These are phyloP conservation scores for Akanthomyces uredinophilus DNA, from an alignment of 2,329 filamentous ascomycete genomes.

Conservation along the genomic window DNA sequence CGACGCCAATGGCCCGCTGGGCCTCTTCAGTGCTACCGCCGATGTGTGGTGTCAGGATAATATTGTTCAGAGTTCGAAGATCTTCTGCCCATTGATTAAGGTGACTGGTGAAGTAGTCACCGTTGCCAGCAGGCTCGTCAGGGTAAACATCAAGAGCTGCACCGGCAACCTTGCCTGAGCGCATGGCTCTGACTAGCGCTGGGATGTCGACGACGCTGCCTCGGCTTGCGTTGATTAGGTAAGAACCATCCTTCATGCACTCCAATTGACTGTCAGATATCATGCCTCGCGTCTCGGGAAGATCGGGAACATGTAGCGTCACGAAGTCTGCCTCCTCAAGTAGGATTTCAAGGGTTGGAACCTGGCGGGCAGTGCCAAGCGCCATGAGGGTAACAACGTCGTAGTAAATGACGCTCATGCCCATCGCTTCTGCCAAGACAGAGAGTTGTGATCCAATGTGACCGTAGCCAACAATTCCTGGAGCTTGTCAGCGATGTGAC, in stretches of 20 bases:
- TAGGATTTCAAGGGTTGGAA: constrained; percentile 70
- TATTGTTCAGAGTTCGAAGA: constrained; percentile 77
- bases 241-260: constrained; percentile 88
- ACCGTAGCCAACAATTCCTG: constrained; percentile 89
- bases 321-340: constrained; percentile 83
- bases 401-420: constrained; percentile 97
- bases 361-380: constrained; percentile 80
- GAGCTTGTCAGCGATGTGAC: neutral
- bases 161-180: constrained; percentile 80
- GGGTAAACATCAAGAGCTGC: constrained; percentile 97
- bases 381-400: constrained; percentile 94
- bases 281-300: constrained; percentile 88
- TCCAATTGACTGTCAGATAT: constrained; percentile 74
- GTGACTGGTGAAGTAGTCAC: constrained; percentile 83
- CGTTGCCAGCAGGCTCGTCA: constrained; percentile 87
- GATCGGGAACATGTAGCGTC: constrained; percentile 88
- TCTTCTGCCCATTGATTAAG: constrained; percentile 85
- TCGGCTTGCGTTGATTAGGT: constrained; percentile 93
- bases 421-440: constrained; percentile 93
- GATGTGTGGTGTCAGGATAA: constrained; percentile 95
- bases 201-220: constrained; percentile 93
- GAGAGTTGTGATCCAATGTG: constrained; percentile 96
- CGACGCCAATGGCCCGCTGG: constrained; percentile 89
- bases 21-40: constrained; percentile 97
- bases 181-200: constrained; percentile 82